Percentiles rank a stretch among this genome's conserved stretches.
phyloP scores from a whole-genome alignment of 2,329 filamentous ascomycete species.

The Hypoxylon sp. region DNA sequence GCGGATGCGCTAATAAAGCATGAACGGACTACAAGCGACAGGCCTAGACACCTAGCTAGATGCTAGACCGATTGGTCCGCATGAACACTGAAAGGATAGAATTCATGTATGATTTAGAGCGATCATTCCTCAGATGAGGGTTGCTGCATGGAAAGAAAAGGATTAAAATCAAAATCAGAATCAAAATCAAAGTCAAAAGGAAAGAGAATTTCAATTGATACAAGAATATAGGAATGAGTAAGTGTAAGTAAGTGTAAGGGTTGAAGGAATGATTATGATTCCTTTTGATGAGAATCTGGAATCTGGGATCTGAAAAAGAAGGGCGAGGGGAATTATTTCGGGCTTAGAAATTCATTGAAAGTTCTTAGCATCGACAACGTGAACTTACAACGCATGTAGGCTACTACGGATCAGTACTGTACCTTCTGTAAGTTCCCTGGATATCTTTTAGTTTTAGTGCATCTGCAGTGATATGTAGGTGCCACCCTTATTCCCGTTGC shows the following conservation, averaged over 20 bases:
- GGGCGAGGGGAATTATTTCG: conserved; percentile 6
- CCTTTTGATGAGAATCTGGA: conserved; percentile 8
- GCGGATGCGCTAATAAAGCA: conserved; percentile 30
- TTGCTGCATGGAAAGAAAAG: background rate
- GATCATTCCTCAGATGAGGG: conserved; percentile 2
- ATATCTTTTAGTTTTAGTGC: background rate
- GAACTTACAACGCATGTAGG: no score
- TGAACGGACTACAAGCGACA: conserved; percentile 16
- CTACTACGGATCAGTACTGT: background rate
- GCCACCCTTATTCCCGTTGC: conserved; percentile 18
- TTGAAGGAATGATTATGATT: conserved; percentile 24
- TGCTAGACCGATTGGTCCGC: conserved; percentile 25
- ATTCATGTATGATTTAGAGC: conserved; percentile 13
- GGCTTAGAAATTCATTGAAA: conserved; percentile 10
- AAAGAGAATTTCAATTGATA: conserved; percentile 7
- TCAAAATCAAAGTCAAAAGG: no score
- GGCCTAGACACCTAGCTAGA: conserved; percentile 30
- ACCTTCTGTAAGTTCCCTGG: conserved; percentile 7
- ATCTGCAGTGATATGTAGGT: background rate
- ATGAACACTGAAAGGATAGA: conserved; percentile 20
- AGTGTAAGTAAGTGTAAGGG: no score
- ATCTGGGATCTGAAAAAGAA: conserved; percentile 5
- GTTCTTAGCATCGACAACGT: no score
- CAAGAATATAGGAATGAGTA: conserved; percentile 15
- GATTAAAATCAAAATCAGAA: no score